phyloP scores from a whole-genome alignment of 1,284 basidiomycete genomes.

The Ustilago curta region DNA sequence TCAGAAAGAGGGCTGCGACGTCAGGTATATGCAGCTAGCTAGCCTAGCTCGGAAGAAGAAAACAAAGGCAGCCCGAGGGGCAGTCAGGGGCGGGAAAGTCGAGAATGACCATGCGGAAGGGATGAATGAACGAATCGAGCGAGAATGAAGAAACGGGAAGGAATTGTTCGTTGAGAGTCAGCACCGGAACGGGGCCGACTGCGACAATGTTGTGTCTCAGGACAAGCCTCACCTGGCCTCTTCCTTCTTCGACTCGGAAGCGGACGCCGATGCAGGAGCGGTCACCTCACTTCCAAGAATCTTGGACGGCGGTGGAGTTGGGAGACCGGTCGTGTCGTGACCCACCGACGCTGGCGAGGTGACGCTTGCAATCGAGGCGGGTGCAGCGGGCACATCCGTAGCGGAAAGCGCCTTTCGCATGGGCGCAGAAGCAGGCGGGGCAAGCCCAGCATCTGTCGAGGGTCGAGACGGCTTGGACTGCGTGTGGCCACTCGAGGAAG shows the following conservation, averaged over 20 bases:
- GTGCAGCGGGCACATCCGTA: constrained; percentile 19
- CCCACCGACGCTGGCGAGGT: constrained; percentile 16
- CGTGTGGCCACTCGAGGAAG: constrained; percentile 28
- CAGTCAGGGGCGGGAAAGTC: no score
- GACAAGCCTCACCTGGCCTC: constrained; percentile 2
- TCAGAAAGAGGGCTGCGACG: constrained; percentile 10
- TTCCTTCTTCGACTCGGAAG: constrained; percentile 8
- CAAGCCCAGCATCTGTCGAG: constrained; percentile 20
- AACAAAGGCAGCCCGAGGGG: background rate
- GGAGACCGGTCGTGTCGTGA: constrained; percentile 25
- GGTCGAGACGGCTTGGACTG: constrained; percentile 19
- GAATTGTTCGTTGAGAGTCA: constrained; percentile 27
- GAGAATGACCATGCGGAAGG: background rate
- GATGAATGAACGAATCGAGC: constrained; percentile 5
- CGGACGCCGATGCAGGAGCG: constrained; percentile 6
- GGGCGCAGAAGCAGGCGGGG: constrained; percentile 24
- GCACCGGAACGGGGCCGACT: constrained; percentile 3
- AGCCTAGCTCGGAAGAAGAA: background rate
- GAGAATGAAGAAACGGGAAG: constrained; percentile 10
- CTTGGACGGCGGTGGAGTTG: constrained; percentile 51
- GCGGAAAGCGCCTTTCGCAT: constrained; percentile 45
- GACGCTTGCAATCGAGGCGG: constrained; percentile 22
- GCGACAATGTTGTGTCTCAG: constrained; percentile 13
- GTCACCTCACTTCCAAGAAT: constrained; percentile 24
- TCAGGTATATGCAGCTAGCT: constrained; percentile 34